phyloP scores from a whole-genome alignment of 352 stramenopile species.

The Albugo laibachii region DNA sequence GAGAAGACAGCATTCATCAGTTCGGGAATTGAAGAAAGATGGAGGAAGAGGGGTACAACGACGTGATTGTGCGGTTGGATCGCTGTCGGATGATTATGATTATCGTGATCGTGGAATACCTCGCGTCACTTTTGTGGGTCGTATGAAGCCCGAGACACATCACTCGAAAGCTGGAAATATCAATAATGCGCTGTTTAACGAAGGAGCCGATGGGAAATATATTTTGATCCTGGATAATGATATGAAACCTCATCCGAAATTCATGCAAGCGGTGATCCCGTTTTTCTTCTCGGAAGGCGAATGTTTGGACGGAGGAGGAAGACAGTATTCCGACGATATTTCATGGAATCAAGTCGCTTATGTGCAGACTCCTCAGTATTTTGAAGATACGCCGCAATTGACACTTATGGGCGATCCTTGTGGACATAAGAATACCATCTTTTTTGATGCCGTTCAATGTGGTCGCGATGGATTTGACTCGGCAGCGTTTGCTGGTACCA shows the following conservation, averaged over 20 bases:
- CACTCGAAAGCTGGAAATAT: slow-evolving; percentile 15
- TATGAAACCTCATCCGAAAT: slow-evolving; percentile 9
- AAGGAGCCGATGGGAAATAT: slow-evolving; percentile 11
- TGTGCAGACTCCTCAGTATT: slow-evolving; percentile 6
- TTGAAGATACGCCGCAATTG: slow-evolving; percentile 7
- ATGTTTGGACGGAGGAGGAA: slow-evolving; percentile 3
- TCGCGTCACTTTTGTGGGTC: slow-evolving; percentile 8
- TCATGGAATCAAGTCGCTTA: slow-evolving; percentile 9
- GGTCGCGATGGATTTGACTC: slow-evolving; percentile 7
- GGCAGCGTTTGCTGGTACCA: slow-evolving; percentile 8
- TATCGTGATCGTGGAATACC: slow-evolving; percentile 9
- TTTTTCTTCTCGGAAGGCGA: slow-evolving; percentile 8
- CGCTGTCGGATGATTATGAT: slow-evolving; percentile 5
- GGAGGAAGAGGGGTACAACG: slow-evolving; percentile 4
- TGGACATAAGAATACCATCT: slow-evolving; percentile 7
- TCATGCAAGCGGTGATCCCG: slow-evolving; percentile 2
- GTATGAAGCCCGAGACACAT: slow-evolving; percentile 8
- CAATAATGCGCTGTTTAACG: slow-evolving; percentile 13
- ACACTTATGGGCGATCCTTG: slow-evolving; percentile 7
- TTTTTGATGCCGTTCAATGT: slow-evolving; percentile 7
- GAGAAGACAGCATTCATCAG: slow-evolving; percentile 4
- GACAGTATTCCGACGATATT: slow-evolving; percentile 6
- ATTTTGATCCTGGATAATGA: slow-evolving; percentile 16
- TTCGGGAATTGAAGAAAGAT: slow-evolving; percentile 3
- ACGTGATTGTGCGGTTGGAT: slow-evolving; percentile 6